Percentiles rank a stretch among this genome's conserved stretches.
These are phyloP conservation scores for Apiospora arundinis DNA, from an alignment of 2,329 filamentous ascomycete genomes.

Conservation along the genomic window DNA sequence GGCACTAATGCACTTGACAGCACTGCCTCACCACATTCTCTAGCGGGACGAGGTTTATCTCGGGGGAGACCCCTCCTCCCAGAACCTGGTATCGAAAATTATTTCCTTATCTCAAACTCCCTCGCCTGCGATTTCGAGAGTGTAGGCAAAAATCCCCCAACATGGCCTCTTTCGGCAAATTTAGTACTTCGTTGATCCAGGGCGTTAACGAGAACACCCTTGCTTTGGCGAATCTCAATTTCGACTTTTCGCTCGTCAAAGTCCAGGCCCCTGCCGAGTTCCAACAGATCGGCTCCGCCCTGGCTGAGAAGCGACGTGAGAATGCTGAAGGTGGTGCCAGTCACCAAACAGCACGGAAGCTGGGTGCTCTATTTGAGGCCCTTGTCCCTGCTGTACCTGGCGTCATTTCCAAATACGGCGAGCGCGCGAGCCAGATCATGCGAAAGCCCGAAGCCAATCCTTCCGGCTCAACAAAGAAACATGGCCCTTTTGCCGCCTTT, in stretches of 20 bases:
- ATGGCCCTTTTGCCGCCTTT: conserved; percentile 33
- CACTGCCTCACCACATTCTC: background rate
- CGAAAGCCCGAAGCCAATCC: background rate
- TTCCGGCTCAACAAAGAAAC: background rate
- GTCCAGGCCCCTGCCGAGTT: background rate
- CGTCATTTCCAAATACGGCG: background rate
- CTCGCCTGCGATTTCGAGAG: background rate
- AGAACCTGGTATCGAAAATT: background rate
- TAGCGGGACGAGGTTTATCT: background rate
- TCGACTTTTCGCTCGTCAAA: background rate
- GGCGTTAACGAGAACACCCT: background rate
- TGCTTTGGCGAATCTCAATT: background rate
- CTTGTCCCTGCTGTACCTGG: background rate
- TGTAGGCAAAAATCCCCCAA: no score
- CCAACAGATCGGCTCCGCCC: background rate
- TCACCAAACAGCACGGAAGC: conserved; percentile 3
- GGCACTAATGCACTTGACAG: background rate
- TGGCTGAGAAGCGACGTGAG: background rate
- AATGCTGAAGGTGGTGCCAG: conserved; percentile 1
- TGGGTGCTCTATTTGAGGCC: background rate
- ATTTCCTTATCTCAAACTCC: background rate
- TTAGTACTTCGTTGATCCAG: background rate
- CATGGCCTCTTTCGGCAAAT: background rate
- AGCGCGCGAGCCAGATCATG: background rate
- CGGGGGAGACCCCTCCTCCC: background rate